Base-by-base conservation (phyloP, 495 filamentous ascomycete genomes). In the Penicillium simplicissimum region DNA sequence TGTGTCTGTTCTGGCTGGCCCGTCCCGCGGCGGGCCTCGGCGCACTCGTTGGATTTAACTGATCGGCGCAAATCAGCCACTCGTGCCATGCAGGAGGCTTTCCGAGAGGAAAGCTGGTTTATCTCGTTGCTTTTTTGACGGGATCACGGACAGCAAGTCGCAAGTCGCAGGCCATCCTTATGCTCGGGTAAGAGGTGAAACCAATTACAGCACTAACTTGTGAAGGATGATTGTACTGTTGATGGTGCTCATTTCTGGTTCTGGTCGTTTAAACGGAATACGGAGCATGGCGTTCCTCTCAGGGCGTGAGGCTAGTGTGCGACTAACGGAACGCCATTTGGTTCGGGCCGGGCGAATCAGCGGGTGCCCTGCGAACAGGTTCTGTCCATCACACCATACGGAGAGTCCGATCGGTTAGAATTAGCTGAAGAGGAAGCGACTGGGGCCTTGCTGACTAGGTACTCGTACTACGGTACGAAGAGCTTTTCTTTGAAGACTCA, bases 381-480 rank as follows among this genome's bases (percentile, higher is more conserved):
- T 62, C 34, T 54, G 55, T 56, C 60, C 57, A 63, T 66, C 64
- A 63, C 64, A 66, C 60, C 63, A 62, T 62, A 58, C 36, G 45
- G 42, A 19, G 17, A 52, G 37, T 13, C 53, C 33, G 23, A 33
- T 38, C 19, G 43, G 52, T 13, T 52, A 25, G 21, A n/a, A 11
- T 25, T 52, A 10, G 48, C 48, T 49, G 8, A 28, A 17, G 36
- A 36, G 53, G 34, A 14, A 13, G 33, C 11, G 14, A 8, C 31
- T 31, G 45, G 10, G 45, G 7, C 23, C 14, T 13, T 49, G 13
- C 5, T 31, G 14, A n/a, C 23, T 49, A 8, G n/a, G n/a, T n/a
- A n/a, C n/a, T n/a, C n/a, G n/a, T n/a, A n/a, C n/a, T n/a, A n/a
- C n/a, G n/a, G n/a, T n/a, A n/a, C n/a, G n/a, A n/a, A n/a, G n/a